Evolutionary conservation across 768 basidiomycete species (phyloP).

Genomic region (Crepidotus variabilis): DNA sequence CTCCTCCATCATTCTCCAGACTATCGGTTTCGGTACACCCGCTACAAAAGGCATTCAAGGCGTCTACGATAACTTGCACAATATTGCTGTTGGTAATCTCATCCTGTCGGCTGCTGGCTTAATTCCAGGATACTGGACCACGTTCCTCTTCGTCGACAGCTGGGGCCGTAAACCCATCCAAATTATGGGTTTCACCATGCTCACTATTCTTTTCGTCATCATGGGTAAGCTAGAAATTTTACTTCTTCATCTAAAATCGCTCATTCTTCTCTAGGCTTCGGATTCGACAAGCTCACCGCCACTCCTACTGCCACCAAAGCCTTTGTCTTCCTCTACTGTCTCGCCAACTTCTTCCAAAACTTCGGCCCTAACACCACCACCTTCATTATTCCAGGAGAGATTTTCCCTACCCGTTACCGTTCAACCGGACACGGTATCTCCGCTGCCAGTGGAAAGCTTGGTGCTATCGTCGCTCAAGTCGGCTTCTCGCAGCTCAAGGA

Average conservation of each 20-base stretch:
- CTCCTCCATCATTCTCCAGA: conserved; percentile 66
- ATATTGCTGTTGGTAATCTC: conserved; percentile 71
- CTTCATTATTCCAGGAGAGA: conserved; percentile 78
- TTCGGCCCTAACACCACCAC: conserved; percentile 83
- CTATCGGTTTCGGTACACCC: conserved; percentile 69
- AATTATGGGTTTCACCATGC: conserved; percentile 68
- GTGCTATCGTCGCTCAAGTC: conserved; percentile 78
- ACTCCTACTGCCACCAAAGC: conserved; percentile 40
- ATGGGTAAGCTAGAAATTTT: conserved; percentile 55
- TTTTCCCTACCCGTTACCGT: conserved; percentile 86
- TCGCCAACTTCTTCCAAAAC: conserved; percentile 91
- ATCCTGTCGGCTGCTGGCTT: conserved; percentile 75
- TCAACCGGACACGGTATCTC: conserved; percentile 84
- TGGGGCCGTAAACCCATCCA: conserved; percentile 87
- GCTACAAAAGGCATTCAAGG: conserved; percentile 25
- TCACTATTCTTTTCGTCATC: conserved; percentile 62
- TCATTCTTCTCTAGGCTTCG: conserved; percentile 51
- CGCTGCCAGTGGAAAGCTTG: conserved; percentile 79
- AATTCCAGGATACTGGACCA: conserved; percentile 77
- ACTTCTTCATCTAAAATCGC: background rate
- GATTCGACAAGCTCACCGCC: conserved; percentile 52
- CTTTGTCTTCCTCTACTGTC: conserved; percentile 81
- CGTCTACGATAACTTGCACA: conserved; percentile 57
- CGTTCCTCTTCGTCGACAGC: conserved; percentile 62
- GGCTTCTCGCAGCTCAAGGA: conserved; percentile 68